Conservation (phyloP, 768 basidiomycete species). For the Rhodosporidiobolus odoratus region DNA sequence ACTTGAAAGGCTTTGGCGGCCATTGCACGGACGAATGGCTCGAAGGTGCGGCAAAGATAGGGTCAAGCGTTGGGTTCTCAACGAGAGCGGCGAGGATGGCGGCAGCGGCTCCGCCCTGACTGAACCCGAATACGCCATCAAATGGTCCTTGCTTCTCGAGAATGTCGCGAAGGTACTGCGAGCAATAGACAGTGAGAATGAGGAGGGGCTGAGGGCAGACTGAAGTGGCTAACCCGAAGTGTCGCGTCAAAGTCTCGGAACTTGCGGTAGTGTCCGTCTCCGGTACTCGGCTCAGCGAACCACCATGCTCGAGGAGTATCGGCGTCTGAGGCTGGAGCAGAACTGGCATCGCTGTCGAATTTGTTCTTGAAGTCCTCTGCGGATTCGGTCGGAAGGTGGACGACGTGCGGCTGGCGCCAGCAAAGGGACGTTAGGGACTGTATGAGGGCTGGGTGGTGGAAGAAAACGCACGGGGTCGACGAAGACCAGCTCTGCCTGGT, state of each 20-base stretch:
- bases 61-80: constrained; percentile 31
- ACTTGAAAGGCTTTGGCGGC: constrained; percentile 34
- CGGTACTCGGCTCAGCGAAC: constrained; percentile 19
- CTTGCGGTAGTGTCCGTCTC: constrained; percentile 7
- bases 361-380: constrained; percentile 30
- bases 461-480: constrained; percentile 31
- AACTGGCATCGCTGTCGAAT: constrained; percentile 31
- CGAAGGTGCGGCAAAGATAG: constrained; percentile 25
- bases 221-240: background rate
- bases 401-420: constrained; percentile 21
- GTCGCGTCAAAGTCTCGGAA: constrained; percentile 27
- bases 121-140: constrained; percentile 27
- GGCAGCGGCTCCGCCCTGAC: constrained; percentile 21
- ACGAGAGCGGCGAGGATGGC: constrained; percentile 28
- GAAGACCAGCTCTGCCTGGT: constrained; percentile 34
- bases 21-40: background rate
- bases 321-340: background rate
- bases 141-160: constrained; percentile 34
- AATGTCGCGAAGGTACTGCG: constrained; percentile 22
- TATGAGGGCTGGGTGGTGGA: background rate
- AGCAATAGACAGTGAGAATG: background rate
- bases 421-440: too few relatives aligned
- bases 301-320: constrained; percentile 35
- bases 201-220: background rate
- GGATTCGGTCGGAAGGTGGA: constrained; percentile 32